Percentiles rank a stretch among this genome's conserved stretches.
Evolutionary conservation across 73 alveolate genomes (phyloP).

Genomic region (Paramecium pentaurelia): DNA sequence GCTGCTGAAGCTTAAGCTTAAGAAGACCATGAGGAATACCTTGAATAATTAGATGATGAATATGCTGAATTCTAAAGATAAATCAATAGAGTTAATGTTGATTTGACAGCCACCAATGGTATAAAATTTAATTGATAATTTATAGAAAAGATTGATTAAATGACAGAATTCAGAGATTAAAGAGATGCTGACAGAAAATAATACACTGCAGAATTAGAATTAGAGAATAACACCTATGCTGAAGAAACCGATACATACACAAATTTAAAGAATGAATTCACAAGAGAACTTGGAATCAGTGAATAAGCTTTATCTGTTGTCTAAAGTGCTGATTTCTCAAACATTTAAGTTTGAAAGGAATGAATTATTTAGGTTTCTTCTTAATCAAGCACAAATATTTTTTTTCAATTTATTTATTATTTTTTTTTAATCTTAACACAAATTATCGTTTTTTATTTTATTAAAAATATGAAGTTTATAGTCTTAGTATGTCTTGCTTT

Average conservation of each 20-base stretch:
- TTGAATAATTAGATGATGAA: constrained; percentile 26
- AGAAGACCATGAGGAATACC: constrained; percentile 27
- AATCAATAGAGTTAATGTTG: constrained; percentile 13
- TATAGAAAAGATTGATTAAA: constrained; percentile 38
- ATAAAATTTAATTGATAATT: neutral
- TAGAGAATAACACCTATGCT: constrained; percentile 45
- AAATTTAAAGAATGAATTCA: constrained; percentile 9
- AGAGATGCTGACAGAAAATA: constrained; percentile 18
- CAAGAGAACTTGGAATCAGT: constrained; percentile 50
- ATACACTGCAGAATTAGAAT: neutral
- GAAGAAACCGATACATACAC: constrained; percentile 47
- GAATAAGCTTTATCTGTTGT: constrained; percentile 41
- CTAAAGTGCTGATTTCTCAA: constrained; percentile 29
- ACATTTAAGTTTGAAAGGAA: constrained; percentile 27
- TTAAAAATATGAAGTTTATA: constrained; percentile 19
- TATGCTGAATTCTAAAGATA: constrained; percentile 50
- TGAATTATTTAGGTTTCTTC: neutral
- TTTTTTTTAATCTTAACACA: neutral
- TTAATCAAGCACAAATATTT: neutral
- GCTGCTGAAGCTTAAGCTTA: constrained; percentile 33
- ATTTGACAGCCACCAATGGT: constrained; percentile 44
- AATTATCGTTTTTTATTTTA: neutral
- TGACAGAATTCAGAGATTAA: constrained; percentile 32
- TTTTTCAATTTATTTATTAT: neutral
- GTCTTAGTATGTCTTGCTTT: neutral